Percentiles rank a stretch among this genome's conserved stretches.
phyloP scores from a whole-genome alignment of 148 eudicot species.

The Amaranthus cruentus region DNA sequence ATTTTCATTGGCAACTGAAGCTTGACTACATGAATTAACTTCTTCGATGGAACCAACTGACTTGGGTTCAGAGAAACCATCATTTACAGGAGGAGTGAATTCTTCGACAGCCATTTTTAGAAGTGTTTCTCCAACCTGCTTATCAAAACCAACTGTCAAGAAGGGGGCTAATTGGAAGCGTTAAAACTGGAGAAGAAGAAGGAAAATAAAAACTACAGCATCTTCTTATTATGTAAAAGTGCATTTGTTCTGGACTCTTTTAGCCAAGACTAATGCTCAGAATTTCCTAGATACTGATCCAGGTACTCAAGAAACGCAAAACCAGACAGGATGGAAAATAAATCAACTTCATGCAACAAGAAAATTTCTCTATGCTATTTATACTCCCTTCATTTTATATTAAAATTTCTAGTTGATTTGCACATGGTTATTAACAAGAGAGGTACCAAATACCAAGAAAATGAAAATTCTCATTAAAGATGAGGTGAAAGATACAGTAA shows the following conservation, averaged over 20 bases:
- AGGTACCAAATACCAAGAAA: too few species aligned
- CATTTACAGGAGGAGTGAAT: slow-evolving; percentile 26
- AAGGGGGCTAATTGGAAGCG: not conserved
- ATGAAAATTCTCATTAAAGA: too few species aligned
- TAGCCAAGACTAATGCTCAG: too few species aligned
- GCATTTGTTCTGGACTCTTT: not conserved
- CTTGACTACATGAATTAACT: slow-evolving; percentile 30
- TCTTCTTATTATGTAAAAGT: not conserved
- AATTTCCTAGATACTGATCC: too few species aligned
- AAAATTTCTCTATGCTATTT: too few species aligned
- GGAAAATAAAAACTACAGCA: not conserved
- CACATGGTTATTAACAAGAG: too few species aligned
- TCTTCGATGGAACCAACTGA: slow-evolving; percentile 16
- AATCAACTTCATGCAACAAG: not conserved
- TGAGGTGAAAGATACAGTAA: too few species aligned
- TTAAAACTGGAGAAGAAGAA: not conserved
- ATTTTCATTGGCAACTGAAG: slow-evolving; percentile 24
- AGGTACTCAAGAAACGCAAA: not conserved
- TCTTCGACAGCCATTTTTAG: slow-evolving; percentile 59
- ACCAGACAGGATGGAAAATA: not conserved
- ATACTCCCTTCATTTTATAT: too few species aligned
- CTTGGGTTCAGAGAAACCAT: slow-evolving; percentile 25
- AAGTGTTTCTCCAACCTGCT: slow-evolving; percentile 96
- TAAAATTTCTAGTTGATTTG: too few species aligned
- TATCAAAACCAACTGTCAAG: slow-evolving; percentile 1